Percentiles rank a stretch among this genome's conserved stretches.
phyloP scores from a whole-genome alignment of 192 early-diverging fungal species.

The Gryganskiella cystojenkinii region DNA sequence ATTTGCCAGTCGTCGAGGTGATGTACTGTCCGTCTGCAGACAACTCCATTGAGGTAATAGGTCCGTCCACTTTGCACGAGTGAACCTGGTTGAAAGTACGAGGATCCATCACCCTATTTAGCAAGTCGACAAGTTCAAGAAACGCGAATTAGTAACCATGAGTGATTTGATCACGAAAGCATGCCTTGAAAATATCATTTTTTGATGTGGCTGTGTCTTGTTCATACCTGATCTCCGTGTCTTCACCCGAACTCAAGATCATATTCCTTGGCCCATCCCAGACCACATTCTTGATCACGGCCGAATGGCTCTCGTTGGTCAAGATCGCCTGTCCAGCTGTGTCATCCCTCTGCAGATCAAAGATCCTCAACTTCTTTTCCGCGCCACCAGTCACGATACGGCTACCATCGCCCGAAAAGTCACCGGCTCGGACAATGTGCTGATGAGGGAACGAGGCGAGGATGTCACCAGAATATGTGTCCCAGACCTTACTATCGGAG shows the following conservation, averaged over 20 bases:
- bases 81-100: slow-evolving; percentile 71
- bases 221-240: slow-evolving; percentile 59
- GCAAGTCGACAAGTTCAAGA: not conserved
- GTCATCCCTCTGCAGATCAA: slow-evolving; percentile 73
- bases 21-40: slow-evolving; percentile 81
- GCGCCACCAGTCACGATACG: slow-evolving; percentile 84
- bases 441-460: slow-evolving; percentile 77
- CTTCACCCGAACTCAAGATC: slow-evolving; percentile 71
- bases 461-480: slow-evolving; percentile 81
- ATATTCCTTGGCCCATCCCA: slow-evolving; percentile 69
- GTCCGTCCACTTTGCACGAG: slow-evolving; percentile 68
- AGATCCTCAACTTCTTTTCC: slow-evolving; percentile 86
- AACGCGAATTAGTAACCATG: not conserved
- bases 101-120: slow-evolving; percentile 76
- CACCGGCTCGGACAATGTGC: slow-evolving; percentile 88
- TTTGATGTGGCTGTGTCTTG: too few relatives aligned
- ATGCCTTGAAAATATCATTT: not conserved
- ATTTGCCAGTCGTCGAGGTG: slow-evolving; percentile 81
- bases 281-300: slow-evolving; percentile 70
- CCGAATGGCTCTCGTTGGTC: slow-evolving; percentile 62
- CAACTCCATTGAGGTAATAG: slow-evolving; percentile 79
- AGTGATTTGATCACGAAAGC: not conserved
- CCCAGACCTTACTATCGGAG: slow-evolving; percentile 78
- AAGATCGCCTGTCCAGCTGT: slow-evolving; percentile 47
- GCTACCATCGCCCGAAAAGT: slow-evolving; percentile 78